Evolutionary conservation across 768 basidiomycete species (phyloP), one percentile per base, ranked within the genome.

Genomic region (Rubroboletus satanas): DNA sequence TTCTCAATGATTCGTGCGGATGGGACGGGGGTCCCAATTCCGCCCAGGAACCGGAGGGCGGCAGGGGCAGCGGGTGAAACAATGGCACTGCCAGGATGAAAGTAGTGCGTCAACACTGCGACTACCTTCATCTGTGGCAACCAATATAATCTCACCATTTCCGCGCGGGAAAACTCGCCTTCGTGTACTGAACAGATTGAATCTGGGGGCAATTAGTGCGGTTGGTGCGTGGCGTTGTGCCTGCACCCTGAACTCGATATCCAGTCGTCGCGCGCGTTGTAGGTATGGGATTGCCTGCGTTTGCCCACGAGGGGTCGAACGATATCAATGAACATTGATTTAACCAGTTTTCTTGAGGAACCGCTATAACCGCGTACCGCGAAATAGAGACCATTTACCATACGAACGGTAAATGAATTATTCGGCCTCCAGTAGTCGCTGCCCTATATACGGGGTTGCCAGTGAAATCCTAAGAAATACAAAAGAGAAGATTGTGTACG

Each of bases 1-100:
- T 38, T 39, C 42, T 29, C 18, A 3, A 36, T 39, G 46, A 29
- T 59, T 59, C 50, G 18, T 36, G 37, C 50, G 58, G 11, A 35
- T 14, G 41, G 18, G 4, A 48, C 36, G 50, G 51, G 15, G 1
- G n/a, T 39, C 41, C 32, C n/a, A 14, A 45, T 37, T 57, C 33
- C 44, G 42, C 39, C 28, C 21, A 26, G 21, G 44, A 36, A 49
- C 7, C n/a, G 23, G 35, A 41, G 29, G 26, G 33, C 9, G 10
- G 6, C 11, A 39, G 17, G 36, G 26, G 15, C 1, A 45, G 33
- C 29, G 28, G 36, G 33, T 31, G 23, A 18, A 32, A 23, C n/a
- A 28, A 33, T 17, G 9, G 28, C 7, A 11, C 11, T 49, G 8
- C 45, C 32, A 41, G 17, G 8, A 49, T 32, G 41, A 44, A 39